Conservation (phyloP, 495 filamentous ascomycete species). For the Filosporella fistucella region DNA sequence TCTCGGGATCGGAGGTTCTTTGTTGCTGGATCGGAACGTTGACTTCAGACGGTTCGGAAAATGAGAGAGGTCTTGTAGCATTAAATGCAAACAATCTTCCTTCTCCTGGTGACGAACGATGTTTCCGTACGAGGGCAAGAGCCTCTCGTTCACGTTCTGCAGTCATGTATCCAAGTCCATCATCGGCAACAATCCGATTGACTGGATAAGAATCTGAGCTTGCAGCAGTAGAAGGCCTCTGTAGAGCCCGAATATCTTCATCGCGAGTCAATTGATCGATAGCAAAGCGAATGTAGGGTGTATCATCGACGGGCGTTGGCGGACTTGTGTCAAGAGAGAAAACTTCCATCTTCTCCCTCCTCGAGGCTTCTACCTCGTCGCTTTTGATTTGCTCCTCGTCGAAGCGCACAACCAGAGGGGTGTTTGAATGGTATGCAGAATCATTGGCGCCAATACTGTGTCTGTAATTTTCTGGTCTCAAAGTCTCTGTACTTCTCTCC, state of each 20-base stretch:
- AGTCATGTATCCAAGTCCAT: constrained; percentile 36
- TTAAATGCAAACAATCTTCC: constrained; percentile 21
- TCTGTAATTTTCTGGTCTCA: constrained; percentile 20
- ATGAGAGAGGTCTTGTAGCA: constrained; percentile 18
- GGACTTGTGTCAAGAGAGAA: constrained; percentile 26
- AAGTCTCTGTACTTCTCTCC: constrained; percentile 28
- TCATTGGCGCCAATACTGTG: constrained; percentile 24
- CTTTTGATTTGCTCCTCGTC: constrained; percentile 29
- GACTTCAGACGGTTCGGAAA: constrained; percentile 2
- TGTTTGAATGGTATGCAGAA: constrained; percentile 12
- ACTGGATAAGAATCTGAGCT: constrained; percentile 40
- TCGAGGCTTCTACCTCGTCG: constrained; percentile 26
- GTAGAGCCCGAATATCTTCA: constrained; percentile 40
- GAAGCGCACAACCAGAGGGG: constrained; percentile 29
- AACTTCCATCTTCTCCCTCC: constrained; percentile 22
- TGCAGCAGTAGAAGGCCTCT: constrained; percentile 26
- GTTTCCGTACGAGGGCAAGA: constrained; percentile 21
- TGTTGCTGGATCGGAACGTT: not conserved
- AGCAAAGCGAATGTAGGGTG: constrained; percentile 67
- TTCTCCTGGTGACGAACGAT: constrained; percentile 17
- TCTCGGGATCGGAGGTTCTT: constrained; percentile 5
- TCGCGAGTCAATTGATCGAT: constrained; percentile 69
- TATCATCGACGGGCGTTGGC: constrained; percentile 62
- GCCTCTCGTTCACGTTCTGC: constrained; percentile 16
- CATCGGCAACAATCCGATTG: constrained; percentile 48